Conservation (phyloP, 257 asterid genomes). For the Solanum okadae region DNA sequence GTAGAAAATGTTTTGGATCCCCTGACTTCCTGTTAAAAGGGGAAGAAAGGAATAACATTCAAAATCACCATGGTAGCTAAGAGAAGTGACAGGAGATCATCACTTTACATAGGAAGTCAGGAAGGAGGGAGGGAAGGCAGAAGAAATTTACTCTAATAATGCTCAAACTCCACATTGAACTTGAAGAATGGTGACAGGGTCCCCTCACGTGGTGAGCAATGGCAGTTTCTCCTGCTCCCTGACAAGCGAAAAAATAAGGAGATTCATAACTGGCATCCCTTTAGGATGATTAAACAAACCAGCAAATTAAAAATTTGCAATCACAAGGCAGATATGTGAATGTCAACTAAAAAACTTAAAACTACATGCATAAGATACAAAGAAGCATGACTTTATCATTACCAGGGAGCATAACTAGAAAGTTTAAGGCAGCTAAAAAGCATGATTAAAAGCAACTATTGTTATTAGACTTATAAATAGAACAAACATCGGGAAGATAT, state of each 20-base stretch:
- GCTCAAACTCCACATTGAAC: conserved; percentile 44
- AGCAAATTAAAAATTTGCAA: neutral
- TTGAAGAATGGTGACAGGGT: conserved; percentile 59
- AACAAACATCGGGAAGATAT: neutral
- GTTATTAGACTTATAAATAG: neutral
- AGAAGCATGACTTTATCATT: neutral
- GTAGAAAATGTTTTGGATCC: conserved; percentile 57
- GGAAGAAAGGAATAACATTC: neutral
- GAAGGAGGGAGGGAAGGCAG: neutral
- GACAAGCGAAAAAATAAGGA: conserved; percentile 13
- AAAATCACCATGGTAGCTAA: neutral
- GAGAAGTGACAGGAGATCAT: neutral
- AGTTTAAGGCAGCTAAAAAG: neutral
- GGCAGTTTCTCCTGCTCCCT: conserved; percentile 57
- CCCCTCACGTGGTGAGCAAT: conserved; percentile 75
- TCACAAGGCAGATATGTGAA: neutral
- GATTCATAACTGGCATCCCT: neutral
- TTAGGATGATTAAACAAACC: neutral
- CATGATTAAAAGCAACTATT: neutral
- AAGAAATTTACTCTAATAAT: conserved; percentile 39
- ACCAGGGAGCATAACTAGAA: neutral
- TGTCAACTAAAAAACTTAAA: neutral
- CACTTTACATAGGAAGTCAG: neutral
- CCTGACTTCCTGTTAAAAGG: conserved; percentile 57
- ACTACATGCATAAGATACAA: neutral